Base-by-base conservation (phyloP, 768 basidiomycete species). In the Boletus bicolor region DNA sequence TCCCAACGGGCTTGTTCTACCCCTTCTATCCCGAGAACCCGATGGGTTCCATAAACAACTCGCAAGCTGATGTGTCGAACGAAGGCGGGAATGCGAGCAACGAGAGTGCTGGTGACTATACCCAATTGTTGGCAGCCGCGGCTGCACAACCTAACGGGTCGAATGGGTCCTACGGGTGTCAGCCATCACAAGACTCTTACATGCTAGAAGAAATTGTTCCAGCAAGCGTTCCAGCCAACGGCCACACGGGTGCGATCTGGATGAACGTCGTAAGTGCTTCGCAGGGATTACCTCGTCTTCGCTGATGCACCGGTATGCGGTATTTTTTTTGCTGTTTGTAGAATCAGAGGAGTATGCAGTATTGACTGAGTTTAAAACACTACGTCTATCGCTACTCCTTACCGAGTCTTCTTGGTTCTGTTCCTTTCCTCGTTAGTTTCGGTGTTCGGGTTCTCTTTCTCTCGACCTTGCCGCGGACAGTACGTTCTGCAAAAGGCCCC, bases 1-100 rank as follows among this genome's bases (percentile, higher is more conserved):
- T 91, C 43, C 87, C 89, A 2, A 73, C 80, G 7, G 79, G 77
- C 32, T 69, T 90, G 43, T 91, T 92, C 72, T 92, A 88, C 63
- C 89, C 89, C 0, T 89, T 89, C 75, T 89, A 79, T 64, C 84
- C 87, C 0, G 87, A 89, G 60, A 73, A 75, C 62, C 51, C 69
- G 54, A 65, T 71, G 70, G 65, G 48, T 15, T 54, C 68, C 34
- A 51, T 63, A 24, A 41, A 17, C 19, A 64, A 53, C 19, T 38
- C 65, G 17, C 69, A 65, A 15, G 24, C 45, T 10, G 49, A 58
- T 38, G 62, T 64, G 30, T 17, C 59, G 26, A 64, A 49, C 48
- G 71, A 66, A 7, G 55, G 53, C 11, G 65, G 66, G 12, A 53
- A 47, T 11, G 52, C 49, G 12, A 53, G 19, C 37, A 64, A 52